Conservation (phyloP, 1,284 basidiomycete genomes). For the Farysia itapuensis region DNA sequence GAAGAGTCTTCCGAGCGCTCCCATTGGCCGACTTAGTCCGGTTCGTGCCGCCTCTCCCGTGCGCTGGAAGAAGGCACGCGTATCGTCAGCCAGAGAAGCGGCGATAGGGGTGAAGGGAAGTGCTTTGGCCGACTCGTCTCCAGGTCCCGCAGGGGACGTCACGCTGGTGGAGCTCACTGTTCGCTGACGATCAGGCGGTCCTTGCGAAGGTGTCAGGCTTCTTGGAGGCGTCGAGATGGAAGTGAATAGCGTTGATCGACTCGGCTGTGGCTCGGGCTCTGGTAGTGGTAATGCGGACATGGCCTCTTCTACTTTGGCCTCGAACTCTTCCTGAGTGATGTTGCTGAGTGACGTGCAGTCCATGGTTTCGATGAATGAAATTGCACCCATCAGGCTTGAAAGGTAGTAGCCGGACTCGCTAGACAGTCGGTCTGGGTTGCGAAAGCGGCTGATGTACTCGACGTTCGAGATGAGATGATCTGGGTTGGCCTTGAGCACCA, state of each 20-base stretch:
- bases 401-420: conserved; percentile 97
- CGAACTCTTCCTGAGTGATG: conserved; percentile 90
- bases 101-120: conserved; percentile 38
- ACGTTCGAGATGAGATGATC: conserved; percentile 90
- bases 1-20: conserved; percentile 52
- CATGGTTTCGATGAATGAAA: conserved; percentile 95
- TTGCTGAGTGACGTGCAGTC: conserved; percentile 89
- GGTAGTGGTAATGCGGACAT: conserved; percentile 30
- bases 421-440: conserved; percentile 82
- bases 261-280: conserved; percentile 4
- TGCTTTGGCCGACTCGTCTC: conserved; percentile 42
- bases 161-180: conserved; percentile 31
- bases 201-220: conserved; percentile 6
- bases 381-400: conserved; percentile 76
- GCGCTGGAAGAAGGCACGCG: conserved; percentile 53
- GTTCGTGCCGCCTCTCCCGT: conserved; percentile 57
- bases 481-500: conserved; percentile 90
- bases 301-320: conserved; percentile 62
- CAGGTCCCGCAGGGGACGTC: conserved; percentile 23
- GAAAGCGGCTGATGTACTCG: conserved; percentile 86
- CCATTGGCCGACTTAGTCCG: conserved; percentile 50
- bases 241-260: conserved; percentile 2
- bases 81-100: conserved; percentile 54
- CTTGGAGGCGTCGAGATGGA: conserved; percentile 18
- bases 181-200: conserved; percentile 16